These are phyloP conservation scores for Umbellularia californica DNA, from an alignment of 164 flowering plant species.

Conservation along the genomic window DNA sequence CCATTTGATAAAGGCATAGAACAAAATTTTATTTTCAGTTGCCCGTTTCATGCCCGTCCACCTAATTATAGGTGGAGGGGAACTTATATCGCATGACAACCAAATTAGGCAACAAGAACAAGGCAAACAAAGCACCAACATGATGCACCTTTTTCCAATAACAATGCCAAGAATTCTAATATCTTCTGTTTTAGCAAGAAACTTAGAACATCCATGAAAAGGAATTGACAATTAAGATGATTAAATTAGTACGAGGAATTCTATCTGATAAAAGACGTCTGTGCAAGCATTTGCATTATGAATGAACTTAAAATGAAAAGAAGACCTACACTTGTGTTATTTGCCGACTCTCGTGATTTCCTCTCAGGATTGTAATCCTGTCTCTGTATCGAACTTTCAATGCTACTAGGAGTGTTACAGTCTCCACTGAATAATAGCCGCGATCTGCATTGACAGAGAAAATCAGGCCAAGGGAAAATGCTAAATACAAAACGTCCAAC, in stretches of 20 bases:
- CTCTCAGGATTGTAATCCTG: conserved; percentile 42
- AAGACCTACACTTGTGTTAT: conserved; percentile 48
- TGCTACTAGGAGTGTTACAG: conserved; percentile 44
- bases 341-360: conserved; percentile 48
- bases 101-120: too few relatives aligned
- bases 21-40: too few relatives aligned
- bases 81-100: too few relatives aligned
- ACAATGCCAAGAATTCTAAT: too few relatives aligned
- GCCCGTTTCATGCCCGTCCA: too few relatives aligned
- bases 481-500: too few relatives aligned
- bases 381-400: conserved; percentile 49
- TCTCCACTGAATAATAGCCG: conserved; percentile 49
- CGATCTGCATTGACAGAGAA: conserved; percentile 34
- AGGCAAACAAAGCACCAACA: too few relatives aligned
- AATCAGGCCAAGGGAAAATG: neutral
- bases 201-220: neutral
- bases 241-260: neutral
- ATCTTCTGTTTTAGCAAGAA: neutral
- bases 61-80: too few relatives aligned
- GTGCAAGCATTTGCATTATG: neutral
- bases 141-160: too few relatives aligned
- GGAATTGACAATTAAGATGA: neutral
- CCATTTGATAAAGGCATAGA: too few relatives aligned
- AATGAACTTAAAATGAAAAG: neutral
- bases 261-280: neutral